These are phyloP conservation scores for Penicillium alfredii DNA, from an alignment of 495 filamentous ascomycete genomes.

Conservation along the genomic window DNA sequence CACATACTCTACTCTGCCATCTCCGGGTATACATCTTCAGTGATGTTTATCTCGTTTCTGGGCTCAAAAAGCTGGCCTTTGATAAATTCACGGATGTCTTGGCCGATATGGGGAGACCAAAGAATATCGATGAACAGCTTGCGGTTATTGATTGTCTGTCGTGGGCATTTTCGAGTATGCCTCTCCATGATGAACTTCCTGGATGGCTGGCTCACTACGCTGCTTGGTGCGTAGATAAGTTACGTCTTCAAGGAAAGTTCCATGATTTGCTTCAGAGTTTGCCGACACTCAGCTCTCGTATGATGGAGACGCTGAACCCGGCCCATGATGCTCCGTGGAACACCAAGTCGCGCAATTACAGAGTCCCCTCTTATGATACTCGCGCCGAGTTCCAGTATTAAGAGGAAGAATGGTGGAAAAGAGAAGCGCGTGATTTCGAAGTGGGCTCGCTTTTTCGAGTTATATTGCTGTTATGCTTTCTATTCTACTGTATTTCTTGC, in stretches of 20 bases:
- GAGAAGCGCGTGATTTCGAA: too few species aligned
- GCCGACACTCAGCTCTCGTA: not conserved
- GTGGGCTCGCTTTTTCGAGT: too few species aligned
- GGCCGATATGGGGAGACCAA: not conserved
- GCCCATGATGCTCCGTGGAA: not conserved
- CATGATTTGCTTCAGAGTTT: slow-evolving; percentile 1
- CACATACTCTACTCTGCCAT: slow-evolving; percentile 3
- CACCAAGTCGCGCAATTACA: slow-evolving; percentile 1
- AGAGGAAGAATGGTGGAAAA: too few species aligned
- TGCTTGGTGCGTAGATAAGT: slow-evolving; percentile 1
- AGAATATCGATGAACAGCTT: not conserved
- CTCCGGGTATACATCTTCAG: slow-evolving; percentile 4
- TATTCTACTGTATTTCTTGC: too few species aligned
- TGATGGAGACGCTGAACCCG: slow-evolving; percentile 31
- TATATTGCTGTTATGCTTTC: too few species aligned
- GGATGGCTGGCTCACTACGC: slow-evolving; percentile 7
- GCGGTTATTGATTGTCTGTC: slow-evolving; percentile 2
- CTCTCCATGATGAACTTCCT: slow-evolving; percentile 2
- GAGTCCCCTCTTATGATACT: slow-evolving; percentile 1
- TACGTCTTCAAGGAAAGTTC: slow-evolving; percentile 1
- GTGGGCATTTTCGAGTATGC: not conserved
- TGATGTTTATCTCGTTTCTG: slow-evolving; percentile 1
- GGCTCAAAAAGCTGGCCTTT: slow-evolving; percentile 3
- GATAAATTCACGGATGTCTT: slow-evolving; percentile 1
- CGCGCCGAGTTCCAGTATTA: not conserved